These are phyloP conservation scores for Boletus pseudopeckii DNA, from an alignment of 768 basidiomycete species.

Conservation along the genomic window DNA sequence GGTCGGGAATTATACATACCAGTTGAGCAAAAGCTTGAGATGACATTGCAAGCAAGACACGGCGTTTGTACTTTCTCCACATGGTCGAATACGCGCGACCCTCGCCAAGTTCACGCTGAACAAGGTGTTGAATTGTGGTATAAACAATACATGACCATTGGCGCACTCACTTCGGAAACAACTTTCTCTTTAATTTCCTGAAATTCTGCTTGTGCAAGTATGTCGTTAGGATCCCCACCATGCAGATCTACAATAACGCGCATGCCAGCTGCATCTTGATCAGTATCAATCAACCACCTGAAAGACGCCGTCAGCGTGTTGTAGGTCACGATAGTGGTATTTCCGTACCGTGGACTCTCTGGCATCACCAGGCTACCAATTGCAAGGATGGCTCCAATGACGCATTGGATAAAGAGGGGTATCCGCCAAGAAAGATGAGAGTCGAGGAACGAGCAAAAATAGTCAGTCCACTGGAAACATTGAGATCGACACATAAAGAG, in stretches of 20 bases:
- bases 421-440: slow-evolving; percentile 89
- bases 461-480: slow-evolving; percentile 77
- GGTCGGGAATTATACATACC: slow-evolving; percentile 42
- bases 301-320: slow-evolving; percentile 4
- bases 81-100: slow-evolving; percentile 73
- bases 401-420: slow-evolving; percentile 82
- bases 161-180: slow-evolving; percentile 53
- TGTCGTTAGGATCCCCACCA: slow-evolving; percentile 70
- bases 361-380: slow-evolving; percentile 80
- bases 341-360: slow-evolving; percentile 75
- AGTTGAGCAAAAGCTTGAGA: slow-evolving; percentile 95
- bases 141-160: neutral
- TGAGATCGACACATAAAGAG: neutral
- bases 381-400: slow-evolving; percentile 80
- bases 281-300: slow-evolving; percentile 89
- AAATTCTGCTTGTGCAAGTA: slow-evolving; percentile 76
- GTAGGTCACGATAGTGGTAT: neutral
- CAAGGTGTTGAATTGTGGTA: neutral
- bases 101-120: slow-evolving; percentile 71
- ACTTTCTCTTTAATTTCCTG: slow-evolving; percentile 85
- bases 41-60: slow-evolving; percentile 91
- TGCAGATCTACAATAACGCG: slow-evolving; percentile 85
- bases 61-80: slow-evolving; percentile 84
- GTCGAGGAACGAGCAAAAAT: slow-evolving; percentile 86
- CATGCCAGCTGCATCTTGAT: slow-evolving; percentile 80